These are phyloP conservation scores for Pyracantha coccinea DNA, from an alignment of 331 rosid species.

Conservation along the genomic window DNA sequence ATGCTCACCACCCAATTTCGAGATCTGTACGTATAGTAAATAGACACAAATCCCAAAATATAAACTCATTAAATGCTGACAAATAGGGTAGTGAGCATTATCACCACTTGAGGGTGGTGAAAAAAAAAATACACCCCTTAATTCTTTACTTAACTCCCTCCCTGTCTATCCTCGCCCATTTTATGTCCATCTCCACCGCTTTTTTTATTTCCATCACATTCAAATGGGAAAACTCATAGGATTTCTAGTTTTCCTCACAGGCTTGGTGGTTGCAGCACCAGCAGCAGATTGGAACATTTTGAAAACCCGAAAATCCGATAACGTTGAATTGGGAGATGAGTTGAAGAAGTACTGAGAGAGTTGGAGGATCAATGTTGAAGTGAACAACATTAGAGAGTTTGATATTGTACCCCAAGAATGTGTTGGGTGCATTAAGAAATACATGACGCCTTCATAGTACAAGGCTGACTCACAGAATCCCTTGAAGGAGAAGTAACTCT, in stretches of 20 bases:
- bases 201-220: not conserved
- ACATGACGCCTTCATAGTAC: slow-evolving; percentile 57
- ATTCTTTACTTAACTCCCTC: not conserved
- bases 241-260: slow-evolving; percentile 22
- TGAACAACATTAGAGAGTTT: slow-evolving; percentile 32
- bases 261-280: slow-evolving; percentile 20
- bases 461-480: slow-evolving; percentile 40
- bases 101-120: too few relatives aligned
- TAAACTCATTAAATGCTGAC: fast-evolving
- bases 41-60: too few relatives aligned
- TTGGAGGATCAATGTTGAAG: slow-evolving; percentile 45
- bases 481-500: slow-evolving; percentile 55
- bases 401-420: slow-evolving; percentile 59
- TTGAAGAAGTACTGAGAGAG: slow-evolving; percentile 65
- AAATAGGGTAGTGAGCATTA: too few relatives aligned
- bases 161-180: not conserved
- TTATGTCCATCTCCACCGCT: not conserved
- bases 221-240: slow-evolving; percentile 30
- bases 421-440: slow-evolving; percentile 34
- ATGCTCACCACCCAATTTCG: too few relatives aligned
- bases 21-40: too few relatives aligned
- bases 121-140: not conserved
- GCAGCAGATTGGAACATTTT: slow-evolving; percentile 44
- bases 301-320: slow-evolving; percentile 11
- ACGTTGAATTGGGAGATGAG: slow-evolving; percentile 14